Evolutionary conservation across 768 basidiomycete genomes (phyloP).

Genomic region (Rhodotorula babjevae): DNA sequence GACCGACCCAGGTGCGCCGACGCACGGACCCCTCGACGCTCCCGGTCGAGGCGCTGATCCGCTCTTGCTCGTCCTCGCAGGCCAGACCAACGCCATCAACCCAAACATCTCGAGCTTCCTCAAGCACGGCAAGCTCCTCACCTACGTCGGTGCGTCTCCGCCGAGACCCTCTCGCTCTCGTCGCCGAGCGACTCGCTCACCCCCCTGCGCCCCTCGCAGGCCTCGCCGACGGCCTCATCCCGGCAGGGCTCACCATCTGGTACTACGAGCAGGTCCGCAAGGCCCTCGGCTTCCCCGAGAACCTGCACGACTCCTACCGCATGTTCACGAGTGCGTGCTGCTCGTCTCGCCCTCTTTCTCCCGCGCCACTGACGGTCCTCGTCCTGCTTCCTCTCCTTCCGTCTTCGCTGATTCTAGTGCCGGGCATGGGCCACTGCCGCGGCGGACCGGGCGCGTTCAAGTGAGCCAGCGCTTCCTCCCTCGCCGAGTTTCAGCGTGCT

Average conservation of each 20-base stretch:
- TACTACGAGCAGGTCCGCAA: slow-evolving; percentile 20
- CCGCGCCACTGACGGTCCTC: too few species aligned
- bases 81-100: slow-evolving; percentile 26
- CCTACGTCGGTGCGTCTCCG: slow-evolving; percentile 13
- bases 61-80: too few species aligned
- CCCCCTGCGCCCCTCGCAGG: neutral
- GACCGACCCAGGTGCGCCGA: slow-evolving; percentile 25
- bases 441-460: slow-evolving; percentile 12
- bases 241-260: slow-evolving; percentile 12
- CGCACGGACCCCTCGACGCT: too few species aligned
- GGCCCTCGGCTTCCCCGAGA: slow-evolving; percentile 11
- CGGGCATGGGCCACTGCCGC: slow-evolving; percentile 27
- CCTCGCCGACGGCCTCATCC: slow-evolving; percentile 33
- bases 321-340: slow-evolving; percentile 4
- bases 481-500: too few species aligned
- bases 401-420: slow-evolving; percentile 1
- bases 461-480: neutral
- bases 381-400: too few species aligned
- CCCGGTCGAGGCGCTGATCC: too few species aligned
- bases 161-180: neutral
- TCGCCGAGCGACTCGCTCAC: neutral
- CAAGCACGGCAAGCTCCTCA: slow-evolving; percentile 24
- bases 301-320: slow-evolving; percentile 22
- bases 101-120: slow-evolving; percentile 30
- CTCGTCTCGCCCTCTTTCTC: too few species aligned